These are phyloP conservation scores for Polygonum maritimum DNA, from an alignment of 148 eudicot species.

Conservation along the genomic window DNA sequence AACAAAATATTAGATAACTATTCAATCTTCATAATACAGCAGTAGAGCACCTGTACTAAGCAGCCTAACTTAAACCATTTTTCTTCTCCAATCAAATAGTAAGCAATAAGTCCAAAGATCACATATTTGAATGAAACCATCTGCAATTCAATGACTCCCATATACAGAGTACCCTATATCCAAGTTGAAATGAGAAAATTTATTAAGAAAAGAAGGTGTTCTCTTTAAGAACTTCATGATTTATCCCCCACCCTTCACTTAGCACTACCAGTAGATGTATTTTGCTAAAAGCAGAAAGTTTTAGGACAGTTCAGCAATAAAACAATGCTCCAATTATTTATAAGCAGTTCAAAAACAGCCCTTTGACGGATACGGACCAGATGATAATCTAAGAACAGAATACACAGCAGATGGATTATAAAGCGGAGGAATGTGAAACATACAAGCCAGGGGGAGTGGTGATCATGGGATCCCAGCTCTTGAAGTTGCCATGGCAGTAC, in stretches of 20 bases:
- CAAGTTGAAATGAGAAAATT: not conserved
- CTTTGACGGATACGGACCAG: not conserved
- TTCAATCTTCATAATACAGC: not conserved
- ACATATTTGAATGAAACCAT: not conserved
- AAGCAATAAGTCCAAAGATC: not conserved
- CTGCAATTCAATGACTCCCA: not conserved
- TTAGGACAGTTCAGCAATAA: not conserved
- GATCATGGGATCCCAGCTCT: slow-evolving; percentile 97
- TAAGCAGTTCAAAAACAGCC: not conserved
- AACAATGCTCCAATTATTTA: not conserved
- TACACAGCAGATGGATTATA: not conserved
- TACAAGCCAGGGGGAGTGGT: slow-evolving; percentile 97
- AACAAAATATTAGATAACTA: not conserved
- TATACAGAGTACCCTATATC: not conserved
- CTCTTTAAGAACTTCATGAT: not conserved
- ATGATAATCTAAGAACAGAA: not conserved
- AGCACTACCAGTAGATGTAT: not conserved
- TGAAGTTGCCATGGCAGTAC: slow-evolving; percentile 75
- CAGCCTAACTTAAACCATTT: not conserved
- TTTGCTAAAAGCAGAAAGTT: not conserved
- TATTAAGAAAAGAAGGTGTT: not conserved
- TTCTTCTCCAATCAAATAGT: not conserved
- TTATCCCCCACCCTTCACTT: not conserved
- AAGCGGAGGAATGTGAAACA: slow-evolving; percentile 15
- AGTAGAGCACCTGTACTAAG: not conserved